These are phyloP conservation scores for Exidia glandulosa DNA, from an alignment of 768 basidiomycete species.

Conservation along the genomic window DNA sequence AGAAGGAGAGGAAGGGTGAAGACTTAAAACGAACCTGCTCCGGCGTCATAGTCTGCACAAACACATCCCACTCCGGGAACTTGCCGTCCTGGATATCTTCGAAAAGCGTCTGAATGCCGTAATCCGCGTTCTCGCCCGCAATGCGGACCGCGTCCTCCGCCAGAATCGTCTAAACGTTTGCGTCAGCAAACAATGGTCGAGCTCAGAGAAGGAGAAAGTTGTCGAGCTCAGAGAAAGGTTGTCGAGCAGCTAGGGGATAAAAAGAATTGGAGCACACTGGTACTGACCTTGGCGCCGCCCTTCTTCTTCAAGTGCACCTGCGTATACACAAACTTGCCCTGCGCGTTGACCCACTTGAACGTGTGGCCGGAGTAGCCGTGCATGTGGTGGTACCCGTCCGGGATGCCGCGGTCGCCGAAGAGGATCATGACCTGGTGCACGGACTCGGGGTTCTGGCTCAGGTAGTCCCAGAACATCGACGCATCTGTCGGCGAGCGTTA, in stretches of 20 bases:
- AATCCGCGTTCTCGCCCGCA: slow-evolving; percentile 34
- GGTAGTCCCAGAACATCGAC: slow-evolving; percentile 32
- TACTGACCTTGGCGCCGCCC: slow-evolving; percentile 64
- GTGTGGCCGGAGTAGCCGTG: slow-evolving; percentile 42
- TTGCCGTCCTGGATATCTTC: slow-evolving; percentile 42
- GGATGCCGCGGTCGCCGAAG: slow-evolving; percentile 38
- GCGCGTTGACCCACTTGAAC: slow-evolving; percentile 34
- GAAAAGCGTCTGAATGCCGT: slow-evolving; percentile 42
- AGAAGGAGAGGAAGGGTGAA: too few species aligned
- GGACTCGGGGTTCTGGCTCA: slow-evolving; percentile 36
- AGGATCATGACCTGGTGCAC: slow-evolving; percentile 35
- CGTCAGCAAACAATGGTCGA: too few species aligned
- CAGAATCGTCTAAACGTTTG: neutral
- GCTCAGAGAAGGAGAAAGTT: too few species aligned
- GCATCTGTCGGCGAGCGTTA: slow-evolving; percentile 16
- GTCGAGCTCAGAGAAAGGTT: too few species aligned
- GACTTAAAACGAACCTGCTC: too few species aligned
- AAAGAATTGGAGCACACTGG: neutral
- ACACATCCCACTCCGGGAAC: slow-evolving; percentile 49
- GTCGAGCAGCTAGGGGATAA: too few species aligned
- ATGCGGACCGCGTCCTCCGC: slow-evolving; percentile 20
- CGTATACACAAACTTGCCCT: slow-evolving; percentile 43
- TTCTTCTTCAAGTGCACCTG: slow-evolving; percentile 50
- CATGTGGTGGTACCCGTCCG: slow-evolving; percentile 24
- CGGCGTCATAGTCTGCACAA: slow-evolving; percentile 85